phyloP scores from a whole-genome alignment of 768 basidiomycete genomes.

The Lentinula sp. region DNA sequence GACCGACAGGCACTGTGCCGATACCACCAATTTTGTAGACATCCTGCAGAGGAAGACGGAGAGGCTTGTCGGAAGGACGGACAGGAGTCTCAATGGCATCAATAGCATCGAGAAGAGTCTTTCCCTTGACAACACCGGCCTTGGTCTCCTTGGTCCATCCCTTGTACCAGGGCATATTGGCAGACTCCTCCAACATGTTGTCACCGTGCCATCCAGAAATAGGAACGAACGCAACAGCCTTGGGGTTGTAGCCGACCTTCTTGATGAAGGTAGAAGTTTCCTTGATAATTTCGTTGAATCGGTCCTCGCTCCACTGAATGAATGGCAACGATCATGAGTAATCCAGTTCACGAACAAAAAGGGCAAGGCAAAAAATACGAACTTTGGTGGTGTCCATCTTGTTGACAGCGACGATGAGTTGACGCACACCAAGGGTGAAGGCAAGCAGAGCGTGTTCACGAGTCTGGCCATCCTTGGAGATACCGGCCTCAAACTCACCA shows the following conservation, averaged over 20 bases:
- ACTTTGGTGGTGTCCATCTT: slow-evolving; percentile 99
- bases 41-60: slow-evolving; percentile 99
- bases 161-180: slow-evolving; percentile 99
- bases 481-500: slow-evolving; percentile 99
- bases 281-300: slow-evolving; percentile 99
- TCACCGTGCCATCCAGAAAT: slow-evolving; percentile 99
- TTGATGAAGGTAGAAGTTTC: slow-evolving; percentile 97
- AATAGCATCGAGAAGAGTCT: slow-evolving; percentile 99
- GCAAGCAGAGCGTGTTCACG: slow-evolving; percentile 99
- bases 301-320: slow-evolving; percentile 92
- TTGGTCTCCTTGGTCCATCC: slow-evolving; percentile 99
- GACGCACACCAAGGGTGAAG: slow-evolving; percentile 99
- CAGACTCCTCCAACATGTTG: slow-evolving; percentile 99
- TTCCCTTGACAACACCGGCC: slow-evolving; percentile 89
- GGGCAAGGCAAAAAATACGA: slow-evolving; percentile 8
- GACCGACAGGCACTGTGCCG: slow-evolving; percentile 99
- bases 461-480: slow-evolving; percentile 99
- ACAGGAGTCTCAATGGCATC: slow-evolving; percentile 98
- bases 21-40: slow-evolving; percentile 99
- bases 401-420: slow-evolving; percentile 99
- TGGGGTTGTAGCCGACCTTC: slow-evolving; percentile 99
- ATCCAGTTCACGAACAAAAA: neutral
- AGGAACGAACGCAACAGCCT: slow-evolving; percentile 95
- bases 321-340: slow-evolving; percentile 1
- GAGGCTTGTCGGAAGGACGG: slow-evolving; percentile 98